Evolutionary conservation across 352 stramenopile genomes (phyloP), one percentile per base, ranked within the genome.

Genomic region (Pythium scleroteichum): DNA sequence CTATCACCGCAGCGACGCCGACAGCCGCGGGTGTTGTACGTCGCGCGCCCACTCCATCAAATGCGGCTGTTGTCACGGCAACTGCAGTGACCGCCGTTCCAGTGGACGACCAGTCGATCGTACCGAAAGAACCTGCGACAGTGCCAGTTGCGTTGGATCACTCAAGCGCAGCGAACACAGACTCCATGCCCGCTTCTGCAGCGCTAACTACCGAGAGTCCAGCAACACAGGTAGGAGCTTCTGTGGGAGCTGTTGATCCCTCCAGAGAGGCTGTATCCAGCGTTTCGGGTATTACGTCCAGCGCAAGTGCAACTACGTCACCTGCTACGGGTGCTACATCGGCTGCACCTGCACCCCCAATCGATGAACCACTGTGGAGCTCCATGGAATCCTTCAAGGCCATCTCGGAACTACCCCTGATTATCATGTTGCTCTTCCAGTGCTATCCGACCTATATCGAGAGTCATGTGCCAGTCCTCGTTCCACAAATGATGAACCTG

Each of bases 351-450:
- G 26, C 41, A 23, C 16, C 59, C 14, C 42, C 46, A 29, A 10
- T 42, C 10, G 66, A 68, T 41, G 76, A 90, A n/a, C 69, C 66
- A 5, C 73, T 97, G 8, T 91, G 78, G 57, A 87, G 77, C 62
- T 92, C 85, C 62, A 76, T 94, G 59, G 88, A 97, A 64, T 97
- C 91, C 32, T 98, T 97, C 72, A 96, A 96, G 66, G 95, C 98
- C 17, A 88, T 99, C 42, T 97, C 92, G 6, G 97, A 99, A 75
- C 91, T 97, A 56, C 97, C 97, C n/a, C 73, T 99, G 41, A 98
- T 98, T 71, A 97, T 99, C 57, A 99, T 99, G 93, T 74, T 99
- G 46, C 87, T 99, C 38, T 99, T 99, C 61, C 96, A 99, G 76
- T 94, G 98, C 52, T 98, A 99, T 75, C 95, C 94, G 17, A 97